Conservation (phyloP, 208 protist genomes). For the Trypanosoma boissoni region DNA sequence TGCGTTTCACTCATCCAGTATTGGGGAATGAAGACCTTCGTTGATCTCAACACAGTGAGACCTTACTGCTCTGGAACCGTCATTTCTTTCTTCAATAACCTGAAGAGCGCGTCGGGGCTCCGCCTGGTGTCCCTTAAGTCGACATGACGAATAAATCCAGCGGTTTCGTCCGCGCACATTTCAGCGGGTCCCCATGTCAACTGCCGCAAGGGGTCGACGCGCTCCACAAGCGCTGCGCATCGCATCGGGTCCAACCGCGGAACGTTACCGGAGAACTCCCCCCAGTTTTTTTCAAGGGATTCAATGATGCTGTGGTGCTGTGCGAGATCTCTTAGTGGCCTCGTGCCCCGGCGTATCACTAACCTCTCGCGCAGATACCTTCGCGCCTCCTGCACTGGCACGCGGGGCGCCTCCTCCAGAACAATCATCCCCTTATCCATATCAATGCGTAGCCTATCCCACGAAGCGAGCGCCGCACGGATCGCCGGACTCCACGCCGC, state of each 20-base stretch:
- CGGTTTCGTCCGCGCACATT: conserved; percentile 1
- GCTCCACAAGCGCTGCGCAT: conserved; percentile 6
- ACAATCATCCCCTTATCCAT: conserved; percentile 5
- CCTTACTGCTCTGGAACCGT: no score
- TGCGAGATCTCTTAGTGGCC: no score
- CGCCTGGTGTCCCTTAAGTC: neutral
- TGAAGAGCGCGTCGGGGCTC: neutral
- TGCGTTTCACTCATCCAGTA: no score
- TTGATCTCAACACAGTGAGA: no score
- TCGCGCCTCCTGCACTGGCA: conserved; percentile 32
- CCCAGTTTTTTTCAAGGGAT: no score
- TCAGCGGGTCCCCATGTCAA: conserved; percentile 14
- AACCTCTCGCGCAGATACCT: conserved; percentile 38
- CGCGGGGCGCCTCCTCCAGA: conserved; percentile 25
- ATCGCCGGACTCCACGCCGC: conserved; percentile 11
- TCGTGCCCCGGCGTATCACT: no score
- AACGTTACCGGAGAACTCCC: neutral
- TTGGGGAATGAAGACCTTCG: no score
- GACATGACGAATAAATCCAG: neutral
- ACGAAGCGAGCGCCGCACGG: conserved; percentile 1
- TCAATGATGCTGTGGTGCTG: no score
- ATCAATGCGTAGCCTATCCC: conserved; percentile 18
- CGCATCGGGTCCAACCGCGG: conserved; percentile 3
- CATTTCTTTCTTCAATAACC: neutral
- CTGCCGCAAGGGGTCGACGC: conserved; percentile 14